phyloP scores from a whole-genome alignment of 106 monocot genomes.

The Agapanthus africanus region DNA sequence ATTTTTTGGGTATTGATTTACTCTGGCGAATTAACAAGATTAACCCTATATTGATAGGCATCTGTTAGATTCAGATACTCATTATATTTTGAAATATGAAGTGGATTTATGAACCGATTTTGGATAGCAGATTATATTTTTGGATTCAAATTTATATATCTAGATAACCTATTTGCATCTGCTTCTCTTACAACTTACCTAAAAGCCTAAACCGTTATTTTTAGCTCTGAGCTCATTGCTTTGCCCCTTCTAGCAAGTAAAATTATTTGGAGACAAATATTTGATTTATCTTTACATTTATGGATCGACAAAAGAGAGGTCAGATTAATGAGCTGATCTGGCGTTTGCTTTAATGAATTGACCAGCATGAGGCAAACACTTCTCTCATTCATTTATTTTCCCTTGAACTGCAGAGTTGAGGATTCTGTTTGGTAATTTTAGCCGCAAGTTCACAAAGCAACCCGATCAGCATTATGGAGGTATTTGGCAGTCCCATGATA shows the following conservation, averaged over 20 bases:
- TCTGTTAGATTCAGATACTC: too few species aligned
- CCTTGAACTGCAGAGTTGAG: constrained; percentile 20
- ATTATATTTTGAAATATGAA: too few species aligned
- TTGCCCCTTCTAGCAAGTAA: too few species aligned
- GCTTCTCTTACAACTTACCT: too few species aligned
- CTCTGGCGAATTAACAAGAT: too few species aligned
- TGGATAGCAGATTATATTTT: too few species aligned
- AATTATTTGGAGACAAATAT: neutral
- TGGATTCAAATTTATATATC: too few species aligned
- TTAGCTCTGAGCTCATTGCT: neutral
- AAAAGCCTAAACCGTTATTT: neutral
- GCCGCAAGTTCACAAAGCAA: neutral
- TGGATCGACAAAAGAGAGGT: neutral
- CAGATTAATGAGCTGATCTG: neutral
- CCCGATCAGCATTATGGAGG: constrained; percentile 33
- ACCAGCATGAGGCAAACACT: neutral
- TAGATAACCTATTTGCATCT: too few species aligned
- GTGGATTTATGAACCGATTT: too few species aligned
- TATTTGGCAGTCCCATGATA: constrained; percentile 48
- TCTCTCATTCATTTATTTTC: constrained; percentile 6
- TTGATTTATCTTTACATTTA: neutral
- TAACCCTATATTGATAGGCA: too few species aligned
- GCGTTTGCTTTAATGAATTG: neutral
- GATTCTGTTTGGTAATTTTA: constrained; percentile 3
- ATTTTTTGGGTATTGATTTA: too few species aligned